Conservation (phyloP, 495 filamentous ascomycete genomes). For the Tuber microsphaerosporum region DNA sequence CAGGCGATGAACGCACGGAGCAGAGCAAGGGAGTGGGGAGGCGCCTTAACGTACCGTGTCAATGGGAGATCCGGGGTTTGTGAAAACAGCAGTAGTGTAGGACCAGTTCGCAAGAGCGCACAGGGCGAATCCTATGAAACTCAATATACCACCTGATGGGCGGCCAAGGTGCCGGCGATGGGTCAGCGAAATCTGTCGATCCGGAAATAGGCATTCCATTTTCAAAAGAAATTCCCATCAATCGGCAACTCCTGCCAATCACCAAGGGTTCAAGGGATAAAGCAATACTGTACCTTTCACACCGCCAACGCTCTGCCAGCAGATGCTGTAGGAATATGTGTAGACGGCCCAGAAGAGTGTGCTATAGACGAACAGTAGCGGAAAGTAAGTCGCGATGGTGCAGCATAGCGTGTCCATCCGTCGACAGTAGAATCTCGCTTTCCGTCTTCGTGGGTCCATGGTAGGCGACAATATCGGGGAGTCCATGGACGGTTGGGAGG, state of each 20-base stretch:
- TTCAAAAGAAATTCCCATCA: not conserved
- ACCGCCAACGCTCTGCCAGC: constrained; percentile 49
- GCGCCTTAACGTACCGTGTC: constrained; percentile 47
- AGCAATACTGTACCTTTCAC: constrained; percentile 68
- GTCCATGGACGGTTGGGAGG: constrained; percentile 24
- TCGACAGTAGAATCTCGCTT: constrained; percentile 34
- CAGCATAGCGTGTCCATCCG: constrained; percentile 54
- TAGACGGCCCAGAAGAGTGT: constrained; percentile 85
- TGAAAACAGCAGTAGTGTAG: constrained; percentile 90
- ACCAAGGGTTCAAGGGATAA: constrained; percentile 6
- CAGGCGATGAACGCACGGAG: constrained; percentile 47
- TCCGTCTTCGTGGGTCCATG: constrained; percentile 17
- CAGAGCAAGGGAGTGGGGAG: constrained; percentile 54
- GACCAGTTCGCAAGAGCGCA: constrained; percentile 76
- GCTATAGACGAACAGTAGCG: constrained; percentile 79
- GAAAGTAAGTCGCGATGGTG: constrained; percentile 70
- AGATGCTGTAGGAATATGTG: constrained; percentile 71
- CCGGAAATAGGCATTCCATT: not conserved
- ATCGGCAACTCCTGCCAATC: constrained; percentile 1
- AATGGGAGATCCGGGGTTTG: constrained; percentile 67
- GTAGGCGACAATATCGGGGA: constrained; percentile 28
- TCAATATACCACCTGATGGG: constrained; percentile 44
- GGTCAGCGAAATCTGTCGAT: constrained; percentile 7
- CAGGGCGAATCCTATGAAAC: constrained; percentile 59
- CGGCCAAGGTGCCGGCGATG: constrained; percentile 10